Conservation (phyloP, 2,329 filamentous ascomycete species). For the Bimuria novae-zelandiae region DNA sequence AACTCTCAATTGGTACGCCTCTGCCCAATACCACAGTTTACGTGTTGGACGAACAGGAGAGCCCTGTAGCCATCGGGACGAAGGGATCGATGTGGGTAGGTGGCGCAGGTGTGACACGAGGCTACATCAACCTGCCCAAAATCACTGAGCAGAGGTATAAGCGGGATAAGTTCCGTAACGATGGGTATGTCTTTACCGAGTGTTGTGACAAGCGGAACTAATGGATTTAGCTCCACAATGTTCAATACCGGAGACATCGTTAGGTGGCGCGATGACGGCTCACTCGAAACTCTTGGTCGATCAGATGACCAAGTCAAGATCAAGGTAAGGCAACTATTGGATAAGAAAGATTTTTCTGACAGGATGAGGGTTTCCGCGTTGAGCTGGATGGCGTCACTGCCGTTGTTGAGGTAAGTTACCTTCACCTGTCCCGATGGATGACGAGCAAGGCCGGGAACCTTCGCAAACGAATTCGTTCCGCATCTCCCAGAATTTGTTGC, state of each 20-base stretch:
- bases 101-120: conserved; percentile 59
- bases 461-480: not conserved
- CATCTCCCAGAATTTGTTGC: not conserved
- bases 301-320: conserved; percentile 67
- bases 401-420: conserved; percentile 27
- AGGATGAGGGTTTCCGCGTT: conserved; percentile 59
- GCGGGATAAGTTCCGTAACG: conserved; percentile 55
- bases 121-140: conserved; percentile 60
- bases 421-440: not conserved
- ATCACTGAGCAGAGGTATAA: conserved; percentile 58
- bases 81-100: conserved; percentile 63
- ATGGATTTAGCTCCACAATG: conserved; percentile 48
- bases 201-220: not conserved
- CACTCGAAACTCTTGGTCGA: conserved; percentile 60
- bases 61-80: conserved; percentile 54
- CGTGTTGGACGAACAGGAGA: conserved; percentile 55
- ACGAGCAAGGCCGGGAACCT: too few relatives aligned
- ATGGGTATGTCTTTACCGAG: conserved; percentile 49
- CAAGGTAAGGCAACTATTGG: conserved; percentile 41
- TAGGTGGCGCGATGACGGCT: conserved; percentile 59
- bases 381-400: conserved; percentile 62
- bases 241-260: conserved; percentile 66
- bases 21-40: conserved; percentile 63
- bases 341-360: not conserved
- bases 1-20: conserved; percentile 60